phyloP scores from a whole-genome alignment of 192 early-diverging fungal genomes.

The Backusella australiensis region DNA sequence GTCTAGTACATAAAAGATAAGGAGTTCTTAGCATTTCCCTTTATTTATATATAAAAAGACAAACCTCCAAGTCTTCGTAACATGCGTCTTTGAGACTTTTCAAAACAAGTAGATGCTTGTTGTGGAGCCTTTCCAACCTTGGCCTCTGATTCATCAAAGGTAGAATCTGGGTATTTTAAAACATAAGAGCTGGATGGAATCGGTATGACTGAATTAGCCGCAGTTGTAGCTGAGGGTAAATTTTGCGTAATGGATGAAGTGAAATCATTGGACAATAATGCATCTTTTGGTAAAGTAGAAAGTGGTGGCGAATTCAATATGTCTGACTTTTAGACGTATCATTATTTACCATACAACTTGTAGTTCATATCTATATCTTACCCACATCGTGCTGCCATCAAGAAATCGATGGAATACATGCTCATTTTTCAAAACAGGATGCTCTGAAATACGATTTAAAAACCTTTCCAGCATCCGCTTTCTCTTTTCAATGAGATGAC shows the following conservation, averaged over 20 bases:
- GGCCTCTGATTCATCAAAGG: slow-evolving; percentile 83
- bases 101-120: slow-evolving; percentile 66
- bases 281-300: slow-evolving; percentile 63
- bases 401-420: slow-evolving; percentile 91
- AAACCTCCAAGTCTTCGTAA: slow-evolving; percentile 59
- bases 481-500: slow-evolving; percentile 79
- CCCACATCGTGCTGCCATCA: slow-evolving; percentile 71
- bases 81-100: slow-evolving; percentile 69
- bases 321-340: slow-evolving; percentile 43
- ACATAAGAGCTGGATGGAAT: slow-evolving; percentile 52
- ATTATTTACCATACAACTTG: too few relatives aligned
- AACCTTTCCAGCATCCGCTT: slow-evolving; percentile 92
- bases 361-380: slow-evolving; percentile 12
- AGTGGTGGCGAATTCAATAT: slow-evolving; percentile 64
- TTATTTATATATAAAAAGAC: neutral
- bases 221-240: slow-evolving; percentile 24
- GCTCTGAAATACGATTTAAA: slow-evolving; percentile 80
- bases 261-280: slow-evolving; percentile 33
- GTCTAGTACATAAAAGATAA: neutral
- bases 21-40: neutral
- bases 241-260: slow-evolving; percentile 18
- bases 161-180: slow-evolving; percentile 66
- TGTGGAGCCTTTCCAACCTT: slow-evolving; percentile 80
- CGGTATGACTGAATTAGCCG: slow-evolving; percentile 24
- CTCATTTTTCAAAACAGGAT: slow-evolving; percentile 81